Conservation (phyloP, 2,329 filamentous ascomycete genomes). For the Colletotrichum sidae region DNA sequence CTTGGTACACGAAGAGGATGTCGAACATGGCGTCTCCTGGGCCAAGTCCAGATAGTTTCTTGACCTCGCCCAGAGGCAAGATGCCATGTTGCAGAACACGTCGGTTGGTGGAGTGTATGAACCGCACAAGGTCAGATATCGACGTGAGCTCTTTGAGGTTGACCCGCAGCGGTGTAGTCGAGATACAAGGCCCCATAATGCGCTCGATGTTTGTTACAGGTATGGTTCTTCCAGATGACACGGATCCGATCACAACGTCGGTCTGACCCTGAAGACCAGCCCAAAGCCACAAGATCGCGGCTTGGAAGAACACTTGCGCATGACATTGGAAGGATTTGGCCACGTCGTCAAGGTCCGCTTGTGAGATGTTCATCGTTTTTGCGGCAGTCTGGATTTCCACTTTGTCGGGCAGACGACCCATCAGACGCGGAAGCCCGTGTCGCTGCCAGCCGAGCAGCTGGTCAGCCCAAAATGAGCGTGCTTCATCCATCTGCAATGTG, state of each 20-base stretch:
- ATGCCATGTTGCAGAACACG: conserved; percentile 72
- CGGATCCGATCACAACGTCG: conserved; percentile 81
- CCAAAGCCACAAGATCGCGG: conserved; percentile 75
- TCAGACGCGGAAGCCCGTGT: conserved; percentile 62
- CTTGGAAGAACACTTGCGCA: conserved; percentile 81
- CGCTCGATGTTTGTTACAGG: conserved; percentile 76
- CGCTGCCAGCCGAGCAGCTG: conserved; percentile 69
- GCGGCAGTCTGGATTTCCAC: conserved; percentile 43
- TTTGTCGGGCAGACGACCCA: conserved; percentile 41
- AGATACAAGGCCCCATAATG: conserved; percentile 83
- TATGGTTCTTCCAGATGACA: conserved; percentile 85
- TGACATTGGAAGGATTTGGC: conserved; percentile 62
- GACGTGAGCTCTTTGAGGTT: conserved; percentile 64
- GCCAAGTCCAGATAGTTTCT: conserved; percentile 66
- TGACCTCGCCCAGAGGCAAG: conserved; percentile 77
- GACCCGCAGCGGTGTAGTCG: conserved; percentile 78
- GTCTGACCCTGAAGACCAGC: conserved; percentile 70
- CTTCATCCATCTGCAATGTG: conserved; percentile 49
- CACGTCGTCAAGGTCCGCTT: conserved; percentile 47
- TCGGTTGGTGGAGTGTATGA: conserved; percentile 74
- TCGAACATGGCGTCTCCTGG: conserved; percentile 76
- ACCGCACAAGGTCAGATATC: conserved; percentile 70
- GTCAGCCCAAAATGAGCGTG: conserved; percentile 76
- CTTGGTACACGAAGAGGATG: conserved; percentile 85
- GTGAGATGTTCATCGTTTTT: conserved; percentile 48